Evolutionary conservation across 2,329 filamentous ascomycete genomes (phyloP).

Genomic region (Diaporthe amygdali): DNA sequence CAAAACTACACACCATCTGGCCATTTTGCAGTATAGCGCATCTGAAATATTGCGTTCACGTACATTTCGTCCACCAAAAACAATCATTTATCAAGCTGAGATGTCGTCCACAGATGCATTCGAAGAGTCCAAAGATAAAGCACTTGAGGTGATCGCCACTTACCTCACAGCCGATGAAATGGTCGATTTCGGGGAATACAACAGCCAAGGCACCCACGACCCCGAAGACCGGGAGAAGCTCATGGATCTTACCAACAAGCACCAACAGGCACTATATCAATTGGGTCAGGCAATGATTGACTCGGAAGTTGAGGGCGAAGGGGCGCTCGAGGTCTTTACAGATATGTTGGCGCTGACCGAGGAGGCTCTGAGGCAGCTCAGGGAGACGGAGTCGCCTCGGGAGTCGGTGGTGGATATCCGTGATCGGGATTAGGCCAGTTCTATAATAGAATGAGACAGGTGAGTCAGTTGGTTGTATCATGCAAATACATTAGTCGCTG

Average conservation of each 20-base stretch:
- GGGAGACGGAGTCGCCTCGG: background rate
- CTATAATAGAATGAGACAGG: background rate
- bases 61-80: background rate
- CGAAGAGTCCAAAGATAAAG: background rate
- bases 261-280: background rate
- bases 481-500: background rate
- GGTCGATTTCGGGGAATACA: background rate
- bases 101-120: background rate
- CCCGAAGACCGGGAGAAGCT: background rate
- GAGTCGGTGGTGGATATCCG: slow-evolving; percentile 2
- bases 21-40: background rate
- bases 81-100: background rate
- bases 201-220: background rate
- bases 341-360: background rate
- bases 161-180: background rate
- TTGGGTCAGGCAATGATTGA: background rate
- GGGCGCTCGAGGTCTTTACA: background rate
- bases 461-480: slow-evolving; percentile 3
- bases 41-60: accelerated
- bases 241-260: background rate
- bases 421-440: background rate
- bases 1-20: background rate
- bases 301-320: background rate
- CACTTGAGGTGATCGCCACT: background rate
- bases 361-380: slow-evolving; percentile 4